These are phyloP conservation scores for Polytrichum formosum DNA, from an alignment of 225 moss, liverwort and hornwort species.

Conservation along the genomic window DNA sequence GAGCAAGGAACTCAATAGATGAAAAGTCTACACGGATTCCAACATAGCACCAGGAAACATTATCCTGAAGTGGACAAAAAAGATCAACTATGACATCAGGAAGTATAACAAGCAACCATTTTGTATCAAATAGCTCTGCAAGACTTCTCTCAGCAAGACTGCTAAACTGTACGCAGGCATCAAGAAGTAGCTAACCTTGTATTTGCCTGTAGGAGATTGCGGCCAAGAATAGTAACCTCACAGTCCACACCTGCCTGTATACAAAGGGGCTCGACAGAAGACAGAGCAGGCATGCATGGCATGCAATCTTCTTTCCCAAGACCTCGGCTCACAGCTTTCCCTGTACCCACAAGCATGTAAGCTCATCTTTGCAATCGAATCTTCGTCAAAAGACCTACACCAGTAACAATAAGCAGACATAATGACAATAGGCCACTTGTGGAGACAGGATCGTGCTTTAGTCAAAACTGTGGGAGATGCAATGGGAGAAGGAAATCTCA, in stretches of 20 bases:
- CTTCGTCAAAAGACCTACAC: too few species aligned
- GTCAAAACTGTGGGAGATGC: neutral
- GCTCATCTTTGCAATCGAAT: neutral
- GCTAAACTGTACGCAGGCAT: too few species aligned
- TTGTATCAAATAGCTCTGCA: too few species aligned
- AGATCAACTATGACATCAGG: neutral
- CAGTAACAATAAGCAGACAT: too few species aligned
- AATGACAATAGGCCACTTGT: too few species aligned
- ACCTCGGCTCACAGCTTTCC: slow-evolving; percentile 35
- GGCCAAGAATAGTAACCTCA: slow-evolving; percentile 61
- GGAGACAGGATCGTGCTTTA: too few species aligned
- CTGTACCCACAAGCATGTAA: slow-evolving; percentile 20
- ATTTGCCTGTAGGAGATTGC: slow-evolving; percentile 56
- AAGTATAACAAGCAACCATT: too few species aligned
- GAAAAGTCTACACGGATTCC: too few species aligned
- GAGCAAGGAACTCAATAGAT: neutral
- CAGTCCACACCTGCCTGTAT: slow-evolving; percentile 60
- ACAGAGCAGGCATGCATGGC: slow-evolving; percentile 63
- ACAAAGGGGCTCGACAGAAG: slow-evolving; percentile 74
- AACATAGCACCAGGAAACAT: too few species aligned
- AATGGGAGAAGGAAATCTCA: slow-evolving; percentile 13
- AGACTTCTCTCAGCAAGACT: too few species aligned
- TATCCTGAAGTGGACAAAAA: neutral
- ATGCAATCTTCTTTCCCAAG: slow-evolving; percentile 54
- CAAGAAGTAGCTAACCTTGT: slow-evolving; percentile 44